These are phyloP conservation scores for Mucor racemosus DNA, from an alignment of 371 early-diverging fungal genomes.

Conservation along the genomic window DNA sequence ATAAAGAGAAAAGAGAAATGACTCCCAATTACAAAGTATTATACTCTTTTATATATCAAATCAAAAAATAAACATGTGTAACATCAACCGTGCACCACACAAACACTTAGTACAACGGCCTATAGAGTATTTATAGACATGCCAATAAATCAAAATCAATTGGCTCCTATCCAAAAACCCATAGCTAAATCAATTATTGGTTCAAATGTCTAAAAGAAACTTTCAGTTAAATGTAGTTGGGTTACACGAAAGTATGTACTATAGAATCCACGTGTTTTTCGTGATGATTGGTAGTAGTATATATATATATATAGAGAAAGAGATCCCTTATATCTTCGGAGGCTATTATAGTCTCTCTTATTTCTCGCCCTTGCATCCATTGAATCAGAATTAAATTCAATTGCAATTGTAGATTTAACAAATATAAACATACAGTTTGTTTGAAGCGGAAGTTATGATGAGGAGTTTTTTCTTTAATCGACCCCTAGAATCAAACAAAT, in stretches of 20 bases:
- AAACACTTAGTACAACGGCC: background rate
- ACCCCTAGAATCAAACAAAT: background rate
- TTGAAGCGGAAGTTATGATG: background rate
- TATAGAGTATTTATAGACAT: slow-evolving; percentile 4
- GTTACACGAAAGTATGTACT: background rate
- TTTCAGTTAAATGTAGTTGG: background rate
- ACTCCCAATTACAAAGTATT: background rate
- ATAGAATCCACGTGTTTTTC: background rate
- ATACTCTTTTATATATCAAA: slow-evolving; percentile 9
- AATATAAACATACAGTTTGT: background rate
- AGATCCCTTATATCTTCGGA: background rate
- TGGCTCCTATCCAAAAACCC: background rate
- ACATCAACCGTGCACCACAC: slow-evolving; percentile 25
- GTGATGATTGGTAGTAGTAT: background rate
- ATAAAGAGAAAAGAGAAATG: background rate
- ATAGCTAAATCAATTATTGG: background rate
- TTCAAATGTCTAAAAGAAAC: background rate
- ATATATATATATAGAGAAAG: too few relatives aligned
- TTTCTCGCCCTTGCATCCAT: too few relatives aligned
- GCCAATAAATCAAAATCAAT: background rate
- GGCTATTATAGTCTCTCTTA: too few relatives aligned
- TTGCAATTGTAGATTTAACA: background rate
- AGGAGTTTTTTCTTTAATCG: background rate
- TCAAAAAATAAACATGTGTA: slow-evolving; percentile 16
- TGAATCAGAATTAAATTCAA: too few relatives aligned